Evolutionary conservation across 768 basidiomycete species (phyloP).

Genomic region (Naganishia kalamii): DNA sequence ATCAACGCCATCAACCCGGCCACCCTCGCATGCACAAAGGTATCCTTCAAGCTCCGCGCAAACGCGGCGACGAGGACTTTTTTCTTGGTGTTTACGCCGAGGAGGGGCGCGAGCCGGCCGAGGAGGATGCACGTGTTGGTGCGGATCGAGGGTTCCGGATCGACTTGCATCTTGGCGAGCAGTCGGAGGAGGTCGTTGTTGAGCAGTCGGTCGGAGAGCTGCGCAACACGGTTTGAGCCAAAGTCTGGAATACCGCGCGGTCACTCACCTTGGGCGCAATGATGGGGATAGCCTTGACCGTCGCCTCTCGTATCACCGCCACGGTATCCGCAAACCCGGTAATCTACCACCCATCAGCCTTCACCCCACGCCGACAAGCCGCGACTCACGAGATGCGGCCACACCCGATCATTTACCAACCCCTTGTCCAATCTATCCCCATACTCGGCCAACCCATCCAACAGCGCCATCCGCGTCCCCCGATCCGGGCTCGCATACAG

Average conservation of each 20-base stretch:
- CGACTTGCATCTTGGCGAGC: constrained; percentile 85
- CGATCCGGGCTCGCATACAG: constrained; percentile 84
- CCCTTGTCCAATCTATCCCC: constrained; percentile 80
- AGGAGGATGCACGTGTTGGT: constrained; percentile 97
- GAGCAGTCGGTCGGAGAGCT: constrained; percentile 84
- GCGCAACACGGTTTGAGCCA: neutral
- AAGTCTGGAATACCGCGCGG: neutral
- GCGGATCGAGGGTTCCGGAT: constrained; percentile 87
- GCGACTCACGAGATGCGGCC: constrained; percentile 62
- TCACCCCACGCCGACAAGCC: neutral
- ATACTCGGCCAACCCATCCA: constrained; percentile 78
- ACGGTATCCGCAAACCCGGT: constrained; percentile 94
- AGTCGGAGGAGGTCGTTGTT: constrained; percentile 94
- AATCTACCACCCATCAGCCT: constrained; percentile 56
- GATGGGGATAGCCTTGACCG: constrained; percentile 75
- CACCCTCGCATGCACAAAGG: constrained; percentile 85
- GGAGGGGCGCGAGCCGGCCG: constrained; percentile 74
- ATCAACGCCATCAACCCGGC: constrained; percentile 93
- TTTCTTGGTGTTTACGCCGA: constrained; percentile 81
- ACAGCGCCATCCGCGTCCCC: constrained; percentile 84
- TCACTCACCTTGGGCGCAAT: constrained; percentile 70
- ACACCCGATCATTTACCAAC: constrained; percentile 77
- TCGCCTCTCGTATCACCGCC: constrained; percentile 87
- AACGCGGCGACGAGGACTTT: constrained; percentile 98
- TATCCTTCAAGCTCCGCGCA: constrained; percentile 76